These are phyloP conservation scores for Penicillium sp. DNA, from an alignment of 2,329 filamentous ascomycete genomes.

Conservation along the genomic window DNA sequence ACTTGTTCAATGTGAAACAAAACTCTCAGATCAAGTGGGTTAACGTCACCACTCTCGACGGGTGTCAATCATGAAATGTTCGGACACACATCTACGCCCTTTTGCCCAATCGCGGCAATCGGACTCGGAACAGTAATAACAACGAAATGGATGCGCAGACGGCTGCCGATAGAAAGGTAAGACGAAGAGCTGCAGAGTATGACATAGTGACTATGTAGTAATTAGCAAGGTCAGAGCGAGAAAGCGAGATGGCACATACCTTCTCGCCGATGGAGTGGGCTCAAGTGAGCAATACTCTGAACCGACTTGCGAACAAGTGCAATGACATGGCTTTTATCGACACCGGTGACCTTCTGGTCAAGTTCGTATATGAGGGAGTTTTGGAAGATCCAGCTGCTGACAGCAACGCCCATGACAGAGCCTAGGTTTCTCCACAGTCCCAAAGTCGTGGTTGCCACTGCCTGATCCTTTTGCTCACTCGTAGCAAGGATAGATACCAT, in stretches of 20 bases:
- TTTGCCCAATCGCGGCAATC: slow-evolving; percentile 32
- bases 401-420: slow-evolving; percentile 68
- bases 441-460: slow-evolving; percentile 66
- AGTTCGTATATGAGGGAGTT: slow-evolving; percentile 64
- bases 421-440: slow-evolving; percentile 69
- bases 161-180: slow-evolving; percentile 40
- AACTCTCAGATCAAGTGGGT: neutral
- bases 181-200: slow-evolving; percentile 36
- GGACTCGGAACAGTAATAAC: slow-evolving; percentile 31
- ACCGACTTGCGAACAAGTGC: slow-evolving; percentile 51
- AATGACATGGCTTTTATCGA: slow-evolving; percentile 54
- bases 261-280: slow-evolving; percentile 46
- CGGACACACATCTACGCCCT: slow-evolving; percentile 14
- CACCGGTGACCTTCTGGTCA: slow-evolving; percentile 55
- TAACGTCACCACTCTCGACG: neutral
- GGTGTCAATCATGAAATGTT: neutral
- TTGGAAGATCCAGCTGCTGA: slow-evolving; percentile 68
- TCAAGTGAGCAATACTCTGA: slow-evolving; percentile 46
- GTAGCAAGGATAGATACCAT: slow-evolving; percentile 62
- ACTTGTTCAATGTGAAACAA: neutral
- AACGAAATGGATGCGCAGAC: slow-evolving; percentile 36
- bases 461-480: slow-evolving; percentile 59
- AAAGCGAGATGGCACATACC: slow-evolving; percentile 31
- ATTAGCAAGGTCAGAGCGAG: slow-evolving; percentile 16
- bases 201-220: slow-evolving; percentile 32